phyloP scores from a whole-genome alignment of 2,329 filamentous ascomycete species.

The Botrytis cinerea region DNA sequence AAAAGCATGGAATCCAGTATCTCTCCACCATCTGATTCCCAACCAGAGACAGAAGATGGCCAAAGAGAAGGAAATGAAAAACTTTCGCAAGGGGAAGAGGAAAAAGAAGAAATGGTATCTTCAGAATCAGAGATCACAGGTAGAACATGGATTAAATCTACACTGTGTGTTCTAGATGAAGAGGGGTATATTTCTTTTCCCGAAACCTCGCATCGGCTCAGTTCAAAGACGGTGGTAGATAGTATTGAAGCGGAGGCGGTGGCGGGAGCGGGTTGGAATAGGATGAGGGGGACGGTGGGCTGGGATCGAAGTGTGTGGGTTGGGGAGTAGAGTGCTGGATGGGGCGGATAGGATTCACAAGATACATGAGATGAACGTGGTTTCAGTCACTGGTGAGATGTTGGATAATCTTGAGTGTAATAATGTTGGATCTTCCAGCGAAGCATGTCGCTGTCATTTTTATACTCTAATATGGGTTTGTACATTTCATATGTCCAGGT shows the following conservation, averaged over 20 bases:
- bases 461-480: neutral
- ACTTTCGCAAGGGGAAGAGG: neutral
- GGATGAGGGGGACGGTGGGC: slow-evolving; percentile 11
- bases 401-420: neutral
- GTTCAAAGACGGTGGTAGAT: slow-evolving; percentile 23
- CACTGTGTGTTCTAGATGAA: neutral
- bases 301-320: slow-evolving; percentile 12
- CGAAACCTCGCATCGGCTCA: neutral
- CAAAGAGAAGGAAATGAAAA: neutral
- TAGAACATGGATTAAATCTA: neutral
- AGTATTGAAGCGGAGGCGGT: slow-evolving; percentile 6
- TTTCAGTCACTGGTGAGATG: neutral
- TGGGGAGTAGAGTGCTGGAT: neutral
- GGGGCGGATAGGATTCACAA: neutral
- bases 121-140: neutral
- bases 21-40: neutral
- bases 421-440: neutral
- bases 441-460: neutral
- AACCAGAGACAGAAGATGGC: neutral
- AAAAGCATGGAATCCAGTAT: neutral
- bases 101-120: too few species aligned
- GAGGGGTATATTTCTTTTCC: slow-evolving; percentile 10
- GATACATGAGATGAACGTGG: neutral
- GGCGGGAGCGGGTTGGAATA: slow-evolving; percentile 2
- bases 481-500: neutral